Percentiles rank a stretch among this genome's conserved stretches.
These are phyloP conservation scores for Colletotrichum scovillei DNA, from an alignment of 2,329 filamentous ascomycete species.

Conservation along the genomic window DNA sequence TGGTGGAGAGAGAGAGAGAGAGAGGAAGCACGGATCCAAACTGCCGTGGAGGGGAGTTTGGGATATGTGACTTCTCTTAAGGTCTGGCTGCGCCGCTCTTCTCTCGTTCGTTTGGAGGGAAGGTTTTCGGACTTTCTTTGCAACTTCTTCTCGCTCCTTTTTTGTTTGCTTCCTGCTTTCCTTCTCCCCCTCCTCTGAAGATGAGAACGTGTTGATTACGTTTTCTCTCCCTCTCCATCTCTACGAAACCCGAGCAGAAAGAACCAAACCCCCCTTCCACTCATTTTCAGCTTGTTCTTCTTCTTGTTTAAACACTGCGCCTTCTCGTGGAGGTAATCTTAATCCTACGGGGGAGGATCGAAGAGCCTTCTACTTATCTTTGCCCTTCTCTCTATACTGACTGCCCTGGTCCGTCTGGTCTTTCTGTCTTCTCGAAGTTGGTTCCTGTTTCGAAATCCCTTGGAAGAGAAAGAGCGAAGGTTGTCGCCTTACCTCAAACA, in stretches of 20 bases:
- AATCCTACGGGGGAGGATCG: conserved; percentile 23
- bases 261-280: not conserved
- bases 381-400: no score
- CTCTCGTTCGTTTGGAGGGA: not conserved
- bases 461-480: not conserved
- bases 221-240: not conserved
- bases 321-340: conserved; percentile 18
- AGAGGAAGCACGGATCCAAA: not conserved
- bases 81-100: conserved; percentile 22
- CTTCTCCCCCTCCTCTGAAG: not conserved
- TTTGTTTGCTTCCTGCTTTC: not conserved
- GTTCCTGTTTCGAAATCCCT: not conserved
- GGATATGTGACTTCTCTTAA: conserved; percentile 31
- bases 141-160: conserved; percentile 14
- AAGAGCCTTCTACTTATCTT: conserved; percentile 4
- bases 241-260: not conserved
- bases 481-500: not conserved
- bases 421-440: not conserved
- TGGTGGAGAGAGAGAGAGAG: not conserved
- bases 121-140: conserved; percentile 11
- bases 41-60: not conserved
- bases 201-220: conserved; percentile 25
- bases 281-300: not conserved
- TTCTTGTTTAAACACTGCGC: not conserved
- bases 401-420: not conserved